Conservation (phyloP, 2,329 filamentous ascomycete genomes). For the Rutstroemia sp. region DNA sequence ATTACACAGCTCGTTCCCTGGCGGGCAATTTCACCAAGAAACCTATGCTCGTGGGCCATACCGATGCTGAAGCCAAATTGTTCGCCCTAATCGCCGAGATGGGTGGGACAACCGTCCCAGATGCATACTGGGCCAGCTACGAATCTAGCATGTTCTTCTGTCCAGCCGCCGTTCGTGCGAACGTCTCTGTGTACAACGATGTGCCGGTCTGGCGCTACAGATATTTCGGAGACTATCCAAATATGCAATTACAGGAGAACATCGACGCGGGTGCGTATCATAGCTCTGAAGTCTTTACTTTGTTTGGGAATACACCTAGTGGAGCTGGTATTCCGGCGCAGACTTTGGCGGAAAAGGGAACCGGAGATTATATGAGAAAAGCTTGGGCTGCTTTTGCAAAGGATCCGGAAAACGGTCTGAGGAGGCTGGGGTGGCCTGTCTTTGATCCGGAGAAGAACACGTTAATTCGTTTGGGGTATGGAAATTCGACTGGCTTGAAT, state of each 20-base stretch:
- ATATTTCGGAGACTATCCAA: constrained; percentile 33
- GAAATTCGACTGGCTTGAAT: constrained; percentile 10
- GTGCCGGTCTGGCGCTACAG: constrained; percentile 34
- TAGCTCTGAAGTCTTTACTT: constrained; percentile 27
- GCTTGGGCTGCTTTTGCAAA: constrained; percentile 36
- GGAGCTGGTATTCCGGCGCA: constrained; percentile 5
- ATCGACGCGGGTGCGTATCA: constrained; percentile 31
- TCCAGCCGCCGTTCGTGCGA: constrained; percentile 25
- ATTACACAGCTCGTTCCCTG: constrained; percentile 19
- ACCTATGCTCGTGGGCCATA: constrained; percentile 29
- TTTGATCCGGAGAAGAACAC: constrained; percentile 3
- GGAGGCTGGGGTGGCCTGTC: constrained; percentile 20
- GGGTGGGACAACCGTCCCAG: constrained; percentile 16
- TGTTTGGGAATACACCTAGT: constrained; percentile 25
- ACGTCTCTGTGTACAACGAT: constrained; percentile 20
- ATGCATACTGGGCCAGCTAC: constrained; percentile 25
- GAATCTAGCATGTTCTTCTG: constrained; percentile 30
- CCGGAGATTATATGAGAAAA: constrained; percentile 30
- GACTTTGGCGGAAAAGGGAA: constrained; percentile 21
- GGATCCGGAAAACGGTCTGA: constrained; percentile 30
- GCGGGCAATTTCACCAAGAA: constrained; percentile 14
- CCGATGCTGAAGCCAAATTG: constrained; percentile 29
- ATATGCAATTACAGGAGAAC: constrained; percentile 21
- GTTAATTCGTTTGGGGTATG: constrained; percentile 9
- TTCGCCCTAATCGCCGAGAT: constrained; percentile 19